Conservation (phyloP, 192 early-diverging fungal genomes). For the Diversispora eburnea region DNA sequence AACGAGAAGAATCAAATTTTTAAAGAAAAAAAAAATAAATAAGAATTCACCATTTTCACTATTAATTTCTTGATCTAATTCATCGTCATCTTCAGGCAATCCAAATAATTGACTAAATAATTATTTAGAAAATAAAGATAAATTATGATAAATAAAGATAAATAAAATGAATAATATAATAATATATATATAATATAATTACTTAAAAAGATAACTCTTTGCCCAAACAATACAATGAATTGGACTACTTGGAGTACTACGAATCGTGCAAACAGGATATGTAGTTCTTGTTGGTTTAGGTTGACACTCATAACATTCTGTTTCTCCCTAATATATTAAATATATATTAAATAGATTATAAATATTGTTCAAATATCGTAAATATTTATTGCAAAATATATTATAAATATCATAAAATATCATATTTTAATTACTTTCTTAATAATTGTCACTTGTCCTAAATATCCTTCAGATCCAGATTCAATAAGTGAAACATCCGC, state of each 20-base stretch:
- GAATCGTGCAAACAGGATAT: constrained; percentile 95
- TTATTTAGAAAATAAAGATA: neutral
- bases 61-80: constrained; percentile 34
- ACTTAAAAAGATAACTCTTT: constrained; percentile 91
- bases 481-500: constrained; percentile 91
- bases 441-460: constrained; percentile 88
- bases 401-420: neutral
- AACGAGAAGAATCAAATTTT: neutral
- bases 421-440: constrained; percentile 50
- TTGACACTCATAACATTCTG: constrained; percentile 94
- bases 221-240: constrained; percentile 99
- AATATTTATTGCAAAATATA: neutral
- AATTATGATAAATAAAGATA: neutral
- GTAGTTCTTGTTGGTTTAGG: constrained; percentile 83
- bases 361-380: no score
- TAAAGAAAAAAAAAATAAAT: no score
- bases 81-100: constrained; percentile 55
- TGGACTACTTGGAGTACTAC: constrained; percentile 88
- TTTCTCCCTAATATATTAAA: constrained; percentile 38
- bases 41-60: constrained; percentile 51
- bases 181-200: constrained; percentile 11
- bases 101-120: constrained; percentile 71
- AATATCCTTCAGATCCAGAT: constrained; percentile 93
- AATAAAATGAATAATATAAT: neutral
- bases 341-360: neutral